Evolutionary conservation across 495 filamentous ascomycete genomes (phyloP).

Genomic region (Barbatosphaeria neglecta): DNA sequence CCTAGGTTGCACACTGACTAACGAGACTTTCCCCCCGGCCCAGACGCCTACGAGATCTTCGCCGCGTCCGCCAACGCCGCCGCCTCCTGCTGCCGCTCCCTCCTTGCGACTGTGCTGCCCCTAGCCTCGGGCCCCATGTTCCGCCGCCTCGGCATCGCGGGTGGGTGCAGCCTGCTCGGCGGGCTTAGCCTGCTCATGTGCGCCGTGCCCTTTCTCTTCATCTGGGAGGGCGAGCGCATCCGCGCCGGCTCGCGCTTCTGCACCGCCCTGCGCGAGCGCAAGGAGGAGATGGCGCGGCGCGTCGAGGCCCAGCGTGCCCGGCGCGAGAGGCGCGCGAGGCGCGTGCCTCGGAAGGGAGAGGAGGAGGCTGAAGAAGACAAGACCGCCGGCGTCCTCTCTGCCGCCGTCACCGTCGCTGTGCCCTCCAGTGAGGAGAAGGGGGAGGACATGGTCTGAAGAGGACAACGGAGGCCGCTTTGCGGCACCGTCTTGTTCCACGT

Average conservation of each 20-base stretch:
- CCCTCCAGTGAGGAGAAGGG: no score
- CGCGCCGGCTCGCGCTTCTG: slow-evolving; percentile 24
- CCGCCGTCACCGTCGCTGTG: no score
- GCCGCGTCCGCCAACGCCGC: slow-evolving; percentile 62
- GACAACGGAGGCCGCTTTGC: no score
- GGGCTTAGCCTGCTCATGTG: slow-evolving; percentile 27
- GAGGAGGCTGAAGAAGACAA: background rate
- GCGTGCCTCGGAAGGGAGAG: slow-evolving; percentile 1
- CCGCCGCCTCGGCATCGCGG: slow-evolving; percentile 18
- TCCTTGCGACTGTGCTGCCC: slow-evolving; percentile 52
- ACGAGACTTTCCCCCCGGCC: background rate
- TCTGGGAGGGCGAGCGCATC: slow-evolving; percentile 29
- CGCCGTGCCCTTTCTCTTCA: slow-evolving; percentile 25
- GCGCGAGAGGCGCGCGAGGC: background rate
- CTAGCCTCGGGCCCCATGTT: slow-evolving; percentile 32
- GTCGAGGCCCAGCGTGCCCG: slow-evolving; percentile 14
- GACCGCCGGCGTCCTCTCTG: background rate
- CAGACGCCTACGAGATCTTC: slow-evolving; percentile 62
- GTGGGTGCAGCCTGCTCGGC: slow-evolving; percentile 25
- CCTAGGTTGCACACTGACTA: background rate
- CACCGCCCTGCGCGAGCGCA: slow-evolving; percentile 20
- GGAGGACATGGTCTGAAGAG: no score
- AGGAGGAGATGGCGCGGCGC: slow-evolving; percentile 22
- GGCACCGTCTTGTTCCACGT: background rate
- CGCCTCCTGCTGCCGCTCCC: slow-evolving; percentile 44